These are phyloP conservation scores for Carex kokanica DNA, from an alignment of 176 grass and related monocot genomes.

Conservation along the genomic window DNA sequence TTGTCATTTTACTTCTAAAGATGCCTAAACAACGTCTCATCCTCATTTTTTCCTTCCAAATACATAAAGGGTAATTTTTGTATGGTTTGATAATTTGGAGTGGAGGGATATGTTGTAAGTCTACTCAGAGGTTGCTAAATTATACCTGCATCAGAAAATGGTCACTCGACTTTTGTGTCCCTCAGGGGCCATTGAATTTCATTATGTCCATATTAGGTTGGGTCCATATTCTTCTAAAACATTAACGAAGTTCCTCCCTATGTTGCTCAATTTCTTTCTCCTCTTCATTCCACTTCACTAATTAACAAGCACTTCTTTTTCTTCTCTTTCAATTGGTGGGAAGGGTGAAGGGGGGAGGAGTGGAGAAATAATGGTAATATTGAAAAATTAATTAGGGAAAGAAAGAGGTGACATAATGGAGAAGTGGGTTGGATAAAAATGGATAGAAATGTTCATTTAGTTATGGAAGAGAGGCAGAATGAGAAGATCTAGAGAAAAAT, in stretches of 20 bases:
- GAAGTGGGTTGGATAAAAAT: background rate
- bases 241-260: background rate
- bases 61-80: background rate
- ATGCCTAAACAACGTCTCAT: background rate
- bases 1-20: background rate
- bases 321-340: background rate
- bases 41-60: slow-evolving; percentile 1
- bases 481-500: background rate
- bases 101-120: background rate
- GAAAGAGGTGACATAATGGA: background rate
- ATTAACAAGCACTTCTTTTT: background rate
- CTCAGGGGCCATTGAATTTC: background rate
- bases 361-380: background rate
- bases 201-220: background rate
- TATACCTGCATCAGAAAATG: slow-evolving; percentile 4
- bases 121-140: background rate
- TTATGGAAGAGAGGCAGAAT: background rate
- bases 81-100: background rate
- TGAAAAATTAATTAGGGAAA: background rate
- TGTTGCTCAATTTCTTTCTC: background rate
- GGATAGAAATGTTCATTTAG: background rate
- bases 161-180: background rate
- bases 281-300: background rate
- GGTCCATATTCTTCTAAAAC: background rate
- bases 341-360: background rate